Evolutionary conservation across 2,329 filamentous ascomycete genomes (phyloP), one percentile per base, ranked within the genome.

Genomic region (Incumbomyces lentus): DNA sequence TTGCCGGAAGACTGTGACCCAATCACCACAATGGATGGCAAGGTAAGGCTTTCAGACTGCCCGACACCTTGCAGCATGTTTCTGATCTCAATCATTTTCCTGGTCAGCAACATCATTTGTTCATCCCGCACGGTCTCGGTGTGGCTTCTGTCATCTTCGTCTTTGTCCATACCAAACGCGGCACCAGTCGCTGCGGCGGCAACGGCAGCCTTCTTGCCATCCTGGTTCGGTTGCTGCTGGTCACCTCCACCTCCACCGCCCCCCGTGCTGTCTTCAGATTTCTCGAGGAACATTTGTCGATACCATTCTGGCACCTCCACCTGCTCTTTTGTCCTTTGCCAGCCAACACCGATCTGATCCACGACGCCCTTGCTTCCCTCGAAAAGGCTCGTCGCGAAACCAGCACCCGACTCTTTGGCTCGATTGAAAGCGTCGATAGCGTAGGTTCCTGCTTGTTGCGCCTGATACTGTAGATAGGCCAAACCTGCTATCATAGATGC

Each of bases 41-140:
- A 70, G 1, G 85, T 90, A 52, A 98, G 71, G 2, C 86, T 80
- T 54, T 84, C 87, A 1, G 89, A 93, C 69, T 98, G 90, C 30
- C 89, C 93, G 39, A 98, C 85, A 19, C 82, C 86, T 60, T 93
- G 85, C 18, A 98, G 73, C 47, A 98, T 86, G 55, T 82, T 89
- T 55, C 93, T 76, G 48, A 98, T 96, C 70, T 98, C 92, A 60
- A 98, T 98, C 92, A 98, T 98, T 69, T 96, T 96, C 70, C 92
- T 90, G 1, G 93, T 98, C 60, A 98, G 72, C 56, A 95, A 75
- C 92, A 98, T 98, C 90, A 98, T 98, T 66, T 98, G 92, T 62
- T 98, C 92, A 59, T 98, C 92, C 58, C 81, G 80, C 14, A 87
- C 86, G 40, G 76, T 73, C 59, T 84, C 79, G 47, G 82, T 78